Evolutionary conservation across 2,329 filamentous ascomycete genomes (phyloP), one percentile per base, ranked within the genome.

Genomic region (Cladosporium phlei): DNA sequence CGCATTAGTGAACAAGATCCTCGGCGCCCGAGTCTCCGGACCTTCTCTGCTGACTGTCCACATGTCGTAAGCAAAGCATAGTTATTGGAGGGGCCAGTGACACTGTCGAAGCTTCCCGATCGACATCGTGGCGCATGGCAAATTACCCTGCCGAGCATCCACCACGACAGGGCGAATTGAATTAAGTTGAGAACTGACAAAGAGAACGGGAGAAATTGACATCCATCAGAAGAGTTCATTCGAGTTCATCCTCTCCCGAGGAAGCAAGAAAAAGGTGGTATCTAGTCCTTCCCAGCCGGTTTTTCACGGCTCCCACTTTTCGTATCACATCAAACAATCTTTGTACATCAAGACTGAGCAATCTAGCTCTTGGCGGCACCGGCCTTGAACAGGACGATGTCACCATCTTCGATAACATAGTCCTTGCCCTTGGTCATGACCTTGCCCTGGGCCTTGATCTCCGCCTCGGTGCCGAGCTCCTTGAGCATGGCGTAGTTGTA

Each of bases 351-450:
- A 37, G 19, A 25, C n/a, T 11, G 25, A 39, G 37, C 42, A 20
- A 33, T 32, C 57, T 55, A 66, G 43, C 57, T 55, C 77, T 90
- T 90, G 57, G 86, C 86, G 43, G 86, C 86, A 71, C 86, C 86
- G 24, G 85, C 85, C 78, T 96, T 96, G 78, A 96, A 89, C 60
- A 95, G 79, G 57, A 96, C 66, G 58, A 84, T 80, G 64, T 84
- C 88, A 39, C 87, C 88, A 63, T 94, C 88, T 66, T 90, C 82
- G 9, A 93, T 82, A 5, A 91, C 79, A 67, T 98, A 97, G 42
- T 97, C 91, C 76, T 97, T 97, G 65, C 93, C 93, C 78, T 98
- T 98, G 49, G 91, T 97, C 84, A 95, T 87, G 56, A 98, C 70
- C 77, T 98, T 98, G 61, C 93, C 93, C 70, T 91, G 91, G 20